Percentiles rank a stretch among this genome's conserved stretches.
These are phyloP conservation scores for Ceratobasidium sp. DNA, from an alignment of 1,284 basidiomycete genomes.

Conservation along the genomic window DNA sequence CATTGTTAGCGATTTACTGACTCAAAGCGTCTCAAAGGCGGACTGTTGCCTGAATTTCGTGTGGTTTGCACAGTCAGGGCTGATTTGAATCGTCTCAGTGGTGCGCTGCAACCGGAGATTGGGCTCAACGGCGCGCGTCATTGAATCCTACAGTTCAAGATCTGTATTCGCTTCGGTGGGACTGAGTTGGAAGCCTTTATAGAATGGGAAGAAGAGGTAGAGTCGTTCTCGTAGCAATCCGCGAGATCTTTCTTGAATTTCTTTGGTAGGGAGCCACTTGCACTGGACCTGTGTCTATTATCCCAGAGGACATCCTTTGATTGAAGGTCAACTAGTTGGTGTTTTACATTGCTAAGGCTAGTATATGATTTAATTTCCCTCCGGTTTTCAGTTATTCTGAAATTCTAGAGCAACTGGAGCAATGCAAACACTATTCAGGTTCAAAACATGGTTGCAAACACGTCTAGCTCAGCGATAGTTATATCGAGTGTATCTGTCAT, in stretches of 20 bases:
- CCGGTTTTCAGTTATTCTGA: no score
- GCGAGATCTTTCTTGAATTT: conserved; percentile 13
- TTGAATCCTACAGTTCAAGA: conserved; percentile 29
- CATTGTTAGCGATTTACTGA: no score
- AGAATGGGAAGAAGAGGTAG: conserved; percentile 43
- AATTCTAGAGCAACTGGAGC: no score
- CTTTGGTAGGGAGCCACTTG: not conserved
- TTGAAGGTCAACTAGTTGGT: no score
- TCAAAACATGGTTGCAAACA: no score
- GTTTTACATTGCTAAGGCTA: no score
- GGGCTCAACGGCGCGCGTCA: not conserved
- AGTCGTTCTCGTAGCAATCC: no score
- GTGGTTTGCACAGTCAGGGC: conserved; percentile 29
- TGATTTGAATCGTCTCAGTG: conserved; percentile 3
- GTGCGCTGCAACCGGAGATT: not conserved
- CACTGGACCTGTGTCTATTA: not conserved
- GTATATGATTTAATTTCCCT: no score
- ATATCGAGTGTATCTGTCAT: not conserved
- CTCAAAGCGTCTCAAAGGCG: conserved; percentile 14
- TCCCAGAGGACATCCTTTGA: not conserved
- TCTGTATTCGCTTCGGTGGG: conserved; percentile 37
- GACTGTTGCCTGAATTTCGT: conserved; percentile 30
- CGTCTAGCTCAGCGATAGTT: no score
- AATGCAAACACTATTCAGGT: no score
- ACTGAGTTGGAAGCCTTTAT: conserved; percentile 40